phyloP scores from a whole-genome alignment of 2,329 filamentous ascomycete genomes.

The Hortaea werneckii region DNA sequence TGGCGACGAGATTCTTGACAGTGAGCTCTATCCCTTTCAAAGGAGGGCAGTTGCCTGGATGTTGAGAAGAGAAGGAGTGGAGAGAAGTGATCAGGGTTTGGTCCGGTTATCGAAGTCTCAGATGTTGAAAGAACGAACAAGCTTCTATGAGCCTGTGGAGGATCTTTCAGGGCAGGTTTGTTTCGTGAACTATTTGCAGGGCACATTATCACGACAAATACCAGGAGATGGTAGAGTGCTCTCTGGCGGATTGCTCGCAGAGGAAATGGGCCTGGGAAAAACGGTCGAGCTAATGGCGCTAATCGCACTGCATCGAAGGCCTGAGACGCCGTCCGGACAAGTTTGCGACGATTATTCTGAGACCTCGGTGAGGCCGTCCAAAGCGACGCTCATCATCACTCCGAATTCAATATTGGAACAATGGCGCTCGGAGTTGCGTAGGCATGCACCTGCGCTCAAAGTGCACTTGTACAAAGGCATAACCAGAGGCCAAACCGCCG shows the following conservation, averaged over 20 bases:
- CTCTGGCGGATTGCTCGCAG: conserved; percentile 57
- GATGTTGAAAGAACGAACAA: neutral
- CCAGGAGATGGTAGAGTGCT: conserved; percentile 26
- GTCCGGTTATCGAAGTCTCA: neutral
- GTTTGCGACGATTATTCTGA: conserved; percentile 31
- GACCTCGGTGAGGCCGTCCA: conserved; percentile 39
- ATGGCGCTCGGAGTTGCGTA: conserved; percentile 50
- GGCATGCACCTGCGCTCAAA: conserved; percentile 46
- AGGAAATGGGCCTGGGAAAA: conserved; percentile 79
- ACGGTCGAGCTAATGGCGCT: conserved; percentile 66
- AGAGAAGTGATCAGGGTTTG: conserved; percentile 27
- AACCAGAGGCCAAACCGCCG: conserved; percentile 20
- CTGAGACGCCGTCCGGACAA: conserved; percentile 16
- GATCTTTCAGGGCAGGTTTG: conserved; percentile 41
- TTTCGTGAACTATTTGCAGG: conserved; percentile 54
- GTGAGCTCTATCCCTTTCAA: conserved; percentile 59
- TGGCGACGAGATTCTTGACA: conserved; percentile 16
- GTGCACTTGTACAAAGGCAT: conserved; percentile 50
- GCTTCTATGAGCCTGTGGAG: conserved; percentile 14
- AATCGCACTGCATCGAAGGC: conserved; percentile 52
- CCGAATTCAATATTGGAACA: conserved; percentile 52
- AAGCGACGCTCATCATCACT: conserved; percentile 53
- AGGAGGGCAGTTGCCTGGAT: conserved; percentile 61
- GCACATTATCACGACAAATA: conserved; percentile 35
- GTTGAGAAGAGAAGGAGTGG: conserved; percentile 53